Base-by-base conservation (phyloP, 768 basidiomycete genomes). In the Xerocomellus chrysenteron region DNA sequence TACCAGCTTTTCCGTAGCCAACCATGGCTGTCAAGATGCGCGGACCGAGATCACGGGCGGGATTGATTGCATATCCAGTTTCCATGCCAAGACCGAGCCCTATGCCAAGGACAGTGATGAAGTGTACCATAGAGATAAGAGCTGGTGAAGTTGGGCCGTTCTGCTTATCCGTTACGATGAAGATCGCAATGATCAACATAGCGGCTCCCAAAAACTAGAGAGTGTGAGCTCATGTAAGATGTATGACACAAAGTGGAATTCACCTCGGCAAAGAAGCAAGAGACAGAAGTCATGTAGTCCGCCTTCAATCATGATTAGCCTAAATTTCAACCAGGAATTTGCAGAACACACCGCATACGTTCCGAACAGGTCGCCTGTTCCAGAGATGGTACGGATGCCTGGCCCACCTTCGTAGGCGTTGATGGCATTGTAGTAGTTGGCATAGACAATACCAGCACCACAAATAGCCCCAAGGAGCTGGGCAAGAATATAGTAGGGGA, bases 21-120 rank as follows among this genome's bases (percentile, higher is more conserved):
- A 79, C 86, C 83, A 88, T 87, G 6, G 86, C 79, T 1, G 85
- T 87, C 65, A 88, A 68, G 35, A 89, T 61, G 10, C 87, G 78
- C 2, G 87, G 87, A 6, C 88, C 87, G 30, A 89, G 72, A 71
- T 89, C 87, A 63, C 88, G 83, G 33, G 87, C 85, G 40, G 87
- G 87, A 61, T 88, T 88, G 50, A 88, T 72, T 5, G 86, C 82
- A 59, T 77, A 85, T 45, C 80, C 84, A 5, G 87, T 88, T 61
- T 88, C 75, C 78, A 83, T 81, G 12, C 87, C 87, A 36, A 88
- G 74, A 16, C 76, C 72, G 1, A 77, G 63, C 43, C 81, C 83
- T 47, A 88, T 79, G n/a, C 82, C 87, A 24, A 87, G 75, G 40
- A 87, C 68, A 39, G 76, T 59, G 42, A 88, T 56, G 68, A 87